These are phyloP conservation scores for Craterostigma plantagineum DNA, from an alignment of 257 asterid species.

Conservation along the genomic window DNA sequence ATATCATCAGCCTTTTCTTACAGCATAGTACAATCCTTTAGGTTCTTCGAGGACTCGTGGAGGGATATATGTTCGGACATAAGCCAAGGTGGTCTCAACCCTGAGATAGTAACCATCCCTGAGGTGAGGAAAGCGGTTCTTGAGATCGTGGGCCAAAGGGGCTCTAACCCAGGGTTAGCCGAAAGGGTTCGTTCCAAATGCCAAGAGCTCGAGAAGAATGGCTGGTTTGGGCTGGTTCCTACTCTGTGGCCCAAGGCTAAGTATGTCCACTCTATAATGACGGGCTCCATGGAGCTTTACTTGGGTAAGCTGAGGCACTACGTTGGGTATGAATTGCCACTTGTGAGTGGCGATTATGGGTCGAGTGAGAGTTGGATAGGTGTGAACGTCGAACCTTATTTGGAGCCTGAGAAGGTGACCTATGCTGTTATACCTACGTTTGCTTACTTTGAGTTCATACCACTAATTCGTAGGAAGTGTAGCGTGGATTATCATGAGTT, in stretches of 20 bases:
- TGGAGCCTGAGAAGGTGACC: conserved; percentile 48
- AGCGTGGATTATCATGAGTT: background rate
- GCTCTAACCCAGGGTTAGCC: conserved; percentile 39
- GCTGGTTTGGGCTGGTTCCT: conserved; percentile 39
- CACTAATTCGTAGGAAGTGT: conserved; percentile 26
- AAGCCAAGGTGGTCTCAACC: conserved; percentile 27
- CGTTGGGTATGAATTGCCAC: conserved; percentile 31
- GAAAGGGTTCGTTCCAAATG: conserved; percentile 20
- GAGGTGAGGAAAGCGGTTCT: conserved; percentile 23
- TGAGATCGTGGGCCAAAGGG: conserved; percentile 10
- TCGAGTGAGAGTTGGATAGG: conserved; percentile 87
- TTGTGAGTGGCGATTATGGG: conserved; percentile 78
- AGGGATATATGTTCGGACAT: conserved; percentile 36
- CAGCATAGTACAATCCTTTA: conserved; percentile 51
- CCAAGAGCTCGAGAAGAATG: conserved; percentile 21
- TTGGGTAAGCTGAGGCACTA: conserved; percentile 43
- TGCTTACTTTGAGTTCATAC: conserved; percentile 71
- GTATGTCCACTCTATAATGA: conserved; percentile 58
- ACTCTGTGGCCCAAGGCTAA: conserved; percentile 65
- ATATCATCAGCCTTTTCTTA: conserved; percentile 61
- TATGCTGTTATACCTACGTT: conserved; percentile 50
- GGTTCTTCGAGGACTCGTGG: conserved; percentile 45
- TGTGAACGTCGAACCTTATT: conserved; percentile 40
- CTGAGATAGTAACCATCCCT: conserved; percentile 18
- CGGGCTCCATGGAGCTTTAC: conserved; percentile 73